Conservation (phyloP, 23 red algal genomes). For the Pyropia yezoensis region DNA sequence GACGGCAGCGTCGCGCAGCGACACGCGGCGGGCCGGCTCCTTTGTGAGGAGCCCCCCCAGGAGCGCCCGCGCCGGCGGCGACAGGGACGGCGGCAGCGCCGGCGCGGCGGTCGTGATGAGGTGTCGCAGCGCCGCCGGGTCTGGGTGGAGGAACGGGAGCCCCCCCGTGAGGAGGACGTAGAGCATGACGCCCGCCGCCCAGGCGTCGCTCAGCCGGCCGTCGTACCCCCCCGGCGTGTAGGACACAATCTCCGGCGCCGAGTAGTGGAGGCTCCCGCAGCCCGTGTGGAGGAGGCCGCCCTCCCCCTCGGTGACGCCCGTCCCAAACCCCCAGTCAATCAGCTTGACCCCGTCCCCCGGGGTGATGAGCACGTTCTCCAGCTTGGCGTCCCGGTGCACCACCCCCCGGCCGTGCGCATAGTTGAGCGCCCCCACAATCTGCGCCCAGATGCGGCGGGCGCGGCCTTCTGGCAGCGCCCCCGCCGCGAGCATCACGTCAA, state of each 20-base stretch:
- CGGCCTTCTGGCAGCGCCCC: conserved; percentile 34
- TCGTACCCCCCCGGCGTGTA: conserved; percentile 59
- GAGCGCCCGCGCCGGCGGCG: conserved; percentile 33
- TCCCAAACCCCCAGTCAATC: conserved; percentile 85
- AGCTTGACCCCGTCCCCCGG: conserved; percentile 54
- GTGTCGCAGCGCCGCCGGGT: conserved; percentile 39
- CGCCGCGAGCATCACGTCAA: conserved; percentile 14
- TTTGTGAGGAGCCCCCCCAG: conserved; percentile 21
- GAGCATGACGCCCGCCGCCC: conserved; percentile 56
- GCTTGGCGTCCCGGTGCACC: conserved; percentile 44
- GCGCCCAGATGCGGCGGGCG: conserved; percentile 8
- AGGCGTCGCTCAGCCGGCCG: conserved; percentile 52
- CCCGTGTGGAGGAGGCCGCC: conserved; percentile 38
- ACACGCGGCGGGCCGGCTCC: conserved; percentile 33
- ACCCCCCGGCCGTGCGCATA: conserved; percentile 32
- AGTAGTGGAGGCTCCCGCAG: conserved; percentile 72
- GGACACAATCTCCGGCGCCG: conserved; percentile 77
- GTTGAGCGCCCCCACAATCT: conserved; percentile 36
- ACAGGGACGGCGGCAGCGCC: conserved; percentile 29
- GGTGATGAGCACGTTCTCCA: conserved; percentile 46
- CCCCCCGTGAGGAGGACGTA: conserved; percentile 54
- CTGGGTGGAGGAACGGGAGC: conserved; percentile 48
- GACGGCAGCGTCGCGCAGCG: conserved; percentile 29
- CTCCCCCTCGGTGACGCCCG: conserved; percentile 28
- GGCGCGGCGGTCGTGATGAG: conserved; percentile 32